A percentile compares a stretch with the other conserved stretches of the same genome.
These are phyloP conservation scores for Colletotrichum trifolii DNA, from an alignment of 2,329 filamentous ascomycete genomes.

Conservation along the genomic window DNA sequence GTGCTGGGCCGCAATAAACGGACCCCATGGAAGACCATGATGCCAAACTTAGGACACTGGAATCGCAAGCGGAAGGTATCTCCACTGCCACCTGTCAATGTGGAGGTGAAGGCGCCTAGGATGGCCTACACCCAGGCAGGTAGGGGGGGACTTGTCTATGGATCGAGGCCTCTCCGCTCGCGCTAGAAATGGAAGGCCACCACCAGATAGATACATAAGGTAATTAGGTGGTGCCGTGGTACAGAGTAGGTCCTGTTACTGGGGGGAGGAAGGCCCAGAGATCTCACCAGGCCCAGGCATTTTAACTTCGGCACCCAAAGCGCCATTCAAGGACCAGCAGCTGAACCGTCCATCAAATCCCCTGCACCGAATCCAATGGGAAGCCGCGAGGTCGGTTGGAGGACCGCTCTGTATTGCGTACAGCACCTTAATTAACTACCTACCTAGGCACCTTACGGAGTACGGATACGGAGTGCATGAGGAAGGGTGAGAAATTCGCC, in stretches of 20 bases:
- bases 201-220: background rate
- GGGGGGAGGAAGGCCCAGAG: slow-evolving; percentile 1
- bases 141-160: background rate
- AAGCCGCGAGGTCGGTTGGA: background rate
- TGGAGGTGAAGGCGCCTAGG: slow-evolving; percentile 17
- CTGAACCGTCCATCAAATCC: slow-evolving; percentile 24
- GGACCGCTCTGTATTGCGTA: too few species aligned
- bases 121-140: too few species aligned
- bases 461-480: too few species aligned
- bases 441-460: too few species aligned
- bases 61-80: background rate
- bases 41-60: slow-evolving; percentile 28
- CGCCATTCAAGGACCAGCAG: slow-evolving; percentile 21
- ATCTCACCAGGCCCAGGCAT: background rate
- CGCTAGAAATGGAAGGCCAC: slow-evolving; percentile 25
- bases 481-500: too few species aligned
- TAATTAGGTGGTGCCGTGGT: too few species aligned
- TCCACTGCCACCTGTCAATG: slow-evolving; percentile 23
- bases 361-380: slow-evolving; percentile 10
- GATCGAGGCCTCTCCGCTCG: slow-evolving; percentile 20
- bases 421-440: too few species aligned
- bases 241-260: slow-evolving; percentile 26
- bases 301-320: slow-evolving; percentile 21
- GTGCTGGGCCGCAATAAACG: slow-evolving; percentile 25
- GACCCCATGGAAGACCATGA: slow-evolving; percentile 18